Conservation (phyloP, 2,329 filamentous ascomycete genomes). For the Penicillium sp. region DNA sequence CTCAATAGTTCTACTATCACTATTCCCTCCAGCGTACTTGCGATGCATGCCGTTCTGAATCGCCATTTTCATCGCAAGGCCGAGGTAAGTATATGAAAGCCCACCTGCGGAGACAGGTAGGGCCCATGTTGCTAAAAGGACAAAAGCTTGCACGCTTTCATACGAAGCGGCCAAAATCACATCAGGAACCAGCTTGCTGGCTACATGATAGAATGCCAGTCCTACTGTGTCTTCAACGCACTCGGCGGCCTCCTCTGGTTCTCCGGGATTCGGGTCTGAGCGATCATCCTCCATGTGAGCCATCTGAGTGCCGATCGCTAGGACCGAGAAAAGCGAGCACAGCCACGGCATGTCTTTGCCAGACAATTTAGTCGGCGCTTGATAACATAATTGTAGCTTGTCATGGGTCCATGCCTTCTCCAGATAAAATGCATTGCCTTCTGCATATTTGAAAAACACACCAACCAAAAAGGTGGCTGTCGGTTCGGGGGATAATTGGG, state of each 20-base stretch:
- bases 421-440: too few species aligned
- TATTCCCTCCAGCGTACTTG: conserved; percentile 46
- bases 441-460: too few species aligned
- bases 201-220: conserved; percentile 56
- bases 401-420: too few species aligned
- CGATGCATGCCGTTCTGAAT: conserved; percentile 62
- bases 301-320: conserved; percentile 45
- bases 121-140: conserved; percentile 56
- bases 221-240: conserved; percentile 54
- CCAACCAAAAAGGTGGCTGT: too few species aligned
- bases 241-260: conserved; percentile 27
- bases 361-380: too few species aligned
- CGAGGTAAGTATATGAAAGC: conserved; percentile 57
- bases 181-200: conserved; percentile 54
- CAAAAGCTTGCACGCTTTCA: conserved; percentile 58
- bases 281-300: conserved; percentile 40
- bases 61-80: conserved; percentile 56
- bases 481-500: too few species aligned
- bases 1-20: conserved; percentile 51
- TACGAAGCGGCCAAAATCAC: conserved; percentile 56
- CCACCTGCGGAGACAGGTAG: conserved; percentile 58
- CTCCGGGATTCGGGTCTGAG: conserved; percentile 18
- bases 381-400: conserved; percentile 38
- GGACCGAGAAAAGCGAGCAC: too few species aligned
- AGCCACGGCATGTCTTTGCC: too few species aligned